Evolutionary conservation across 495 filamentous ascomycete species (phyloP), one percentile per base, ranked within the genome.

Genomic region (Aspergillus saccharolyticus): DNA sequence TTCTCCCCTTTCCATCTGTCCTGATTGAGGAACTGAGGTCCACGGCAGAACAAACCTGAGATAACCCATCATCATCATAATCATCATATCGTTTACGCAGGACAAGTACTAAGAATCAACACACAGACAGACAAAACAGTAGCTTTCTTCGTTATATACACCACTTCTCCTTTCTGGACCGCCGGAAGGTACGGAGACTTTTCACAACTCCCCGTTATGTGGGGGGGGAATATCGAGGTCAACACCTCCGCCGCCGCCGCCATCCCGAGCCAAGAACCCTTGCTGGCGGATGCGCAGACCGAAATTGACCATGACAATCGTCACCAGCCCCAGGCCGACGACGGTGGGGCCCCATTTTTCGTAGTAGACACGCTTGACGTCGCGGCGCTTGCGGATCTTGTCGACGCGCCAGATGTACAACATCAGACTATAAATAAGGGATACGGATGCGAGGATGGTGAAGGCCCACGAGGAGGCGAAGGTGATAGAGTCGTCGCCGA

Each of bases 381-480:
- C 89, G 43, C 83, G 84, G 45, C 93, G 81, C 63, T 84, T 82
- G 61, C 89, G 83, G 67, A 97, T 96, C 60, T 87, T 89, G 58
- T 83, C 75, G 57, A 91, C 90, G 45, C 94, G 83, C 82, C 91
- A 96, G 42, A 96, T 74, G 71, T 96, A 98, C 33, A 96, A 78
- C 17, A 79, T 81, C 14, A 95, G 78, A 33, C 84, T 85, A 71
- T 98, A 98, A 54, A 89, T 69, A 14, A 97, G 76, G 33, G 86
- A 81, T 4, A 85, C 16, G 20, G 88, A 76, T 17, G 92, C 93
- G 1, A 97, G 76, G 45, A 93, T 69, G 1, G 91, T 96, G 71
- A 97, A 97, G 0, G 80, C 78, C 66, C 84, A 87, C 0, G 90
- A 83, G 10, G 85, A 88, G 3, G 82, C 68, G 44, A 93, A 85